A percentile compares a stretch with the other conserved stretches of the same genome.
Evolutionary conservation across 345 rosid species (phyloP).

Genomic region (Reutealis trisperma): DNA sequence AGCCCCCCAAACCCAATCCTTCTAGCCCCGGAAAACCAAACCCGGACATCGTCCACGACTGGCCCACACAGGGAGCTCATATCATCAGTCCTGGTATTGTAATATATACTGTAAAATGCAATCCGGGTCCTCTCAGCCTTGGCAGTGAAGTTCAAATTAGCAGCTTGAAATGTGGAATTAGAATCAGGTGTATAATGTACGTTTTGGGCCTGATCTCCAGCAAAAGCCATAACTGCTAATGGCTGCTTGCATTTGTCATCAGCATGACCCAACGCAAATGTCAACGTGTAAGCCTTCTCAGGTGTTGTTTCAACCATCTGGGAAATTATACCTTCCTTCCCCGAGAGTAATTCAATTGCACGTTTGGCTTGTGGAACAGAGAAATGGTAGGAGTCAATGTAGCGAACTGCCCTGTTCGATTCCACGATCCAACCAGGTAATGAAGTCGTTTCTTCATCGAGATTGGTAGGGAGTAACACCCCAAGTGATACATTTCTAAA

Average conservation of each 20-base stretch:
- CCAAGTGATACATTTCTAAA: constrained; percentile 83
- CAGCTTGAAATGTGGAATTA: constrained; percentile 64
- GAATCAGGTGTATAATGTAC: constrained; percentile 77
- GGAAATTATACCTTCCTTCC: constrained; percentile 95
- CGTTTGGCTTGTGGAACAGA: constrained; percentile 82
- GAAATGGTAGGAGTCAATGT: constrained; percentile 80
- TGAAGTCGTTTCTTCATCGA: constrained; percentile 79
- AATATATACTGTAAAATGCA: constrained; percentile 90
- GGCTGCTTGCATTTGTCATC: constrained; percentile 90
- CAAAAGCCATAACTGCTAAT: constrained; percentile 83
- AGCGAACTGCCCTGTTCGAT: constrained; percentile 87
- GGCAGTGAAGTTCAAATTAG: constrained; percentile 72
- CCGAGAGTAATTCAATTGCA: constrained; percentile 83
- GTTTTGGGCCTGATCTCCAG: constrained; percentile 87
- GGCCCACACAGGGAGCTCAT: constrained; percentile 99
- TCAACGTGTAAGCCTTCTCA: constrained; percentile 51
- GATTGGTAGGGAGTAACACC: constrained; percentile 84
- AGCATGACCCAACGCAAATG: constrained; percentile 82
- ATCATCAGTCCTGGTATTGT: constrained; percentile 89
- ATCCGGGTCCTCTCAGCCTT: constrained; percentile 85
- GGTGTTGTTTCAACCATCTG: constrained; percentile 86
- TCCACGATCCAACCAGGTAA: constrained; percentile 96
- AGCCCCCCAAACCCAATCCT: constrained; percentile 30
- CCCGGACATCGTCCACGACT: constrained; percentile 85
- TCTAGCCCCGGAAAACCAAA: constrained; percentile 63